Percentiles rank a stretch among this genome's conserved stretches.
Evolutionary conservation across 2,329 filamentous ascomycete species (phyloP).

Genomic region (Metarhizium brunneum): DNA sequence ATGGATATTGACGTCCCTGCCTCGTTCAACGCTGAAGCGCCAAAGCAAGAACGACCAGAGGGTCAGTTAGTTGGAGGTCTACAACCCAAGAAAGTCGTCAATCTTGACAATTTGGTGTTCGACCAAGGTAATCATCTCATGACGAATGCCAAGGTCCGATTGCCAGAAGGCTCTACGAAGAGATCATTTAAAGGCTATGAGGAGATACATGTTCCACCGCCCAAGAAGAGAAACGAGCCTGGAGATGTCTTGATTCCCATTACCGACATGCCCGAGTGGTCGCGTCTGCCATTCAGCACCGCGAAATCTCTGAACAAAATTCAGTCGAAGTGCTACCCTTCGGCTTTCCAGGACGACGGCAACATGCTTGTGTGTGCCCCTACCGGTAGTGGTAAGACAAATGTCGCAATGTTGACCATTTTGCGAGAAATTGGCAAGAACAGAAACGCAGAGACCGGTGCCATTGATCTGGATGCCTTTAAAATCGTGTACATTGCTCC

Average conservation of each 20-base stretch:
- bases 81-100: constrained; percentile 79
- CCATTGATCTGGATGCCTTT: constrained; percentile 91
- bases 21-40: constrained; percentile 39
- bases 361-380: constrained; percentile 98
- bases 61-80: constrained; percentile 70
- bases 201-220: constrained; percentile 92
- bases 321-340: constrained; percentile 85
- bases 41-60: constrained; percentile 49
- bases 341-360: constrained; percentile 86
- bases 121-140: constrained; percentile 98
- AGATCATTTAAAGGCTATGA: constrained; percentile 96
- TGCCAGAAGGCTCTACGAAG: constrained; percentile 92
- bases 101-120: constrained; percentile 91
- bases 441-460: constrained; percentile 77
- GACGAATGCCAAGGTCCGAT: constrained; percentile 94
- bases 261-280: constrained; percentile 86
- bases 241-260: constrained; percentile 76
- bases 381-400: constrained; percentile 96
- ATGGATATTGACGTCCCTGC: constrained; percentile 82
- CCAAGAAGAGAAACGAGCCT: constrained; percentile 76
- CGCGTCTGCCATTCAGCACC: constrained; percentile 73
- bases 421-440: constrained; percentile 95
- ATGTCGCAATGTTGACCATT: constrained; percentile 95
- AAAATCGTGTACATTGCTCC: constrained; percentile 98
- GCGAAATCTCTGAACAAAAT: constrained; percentile 89